Evolutionary conservation across 208 protist genomes (phyloP).

Genomic region (Acanthamoeba healyi): DNA sequence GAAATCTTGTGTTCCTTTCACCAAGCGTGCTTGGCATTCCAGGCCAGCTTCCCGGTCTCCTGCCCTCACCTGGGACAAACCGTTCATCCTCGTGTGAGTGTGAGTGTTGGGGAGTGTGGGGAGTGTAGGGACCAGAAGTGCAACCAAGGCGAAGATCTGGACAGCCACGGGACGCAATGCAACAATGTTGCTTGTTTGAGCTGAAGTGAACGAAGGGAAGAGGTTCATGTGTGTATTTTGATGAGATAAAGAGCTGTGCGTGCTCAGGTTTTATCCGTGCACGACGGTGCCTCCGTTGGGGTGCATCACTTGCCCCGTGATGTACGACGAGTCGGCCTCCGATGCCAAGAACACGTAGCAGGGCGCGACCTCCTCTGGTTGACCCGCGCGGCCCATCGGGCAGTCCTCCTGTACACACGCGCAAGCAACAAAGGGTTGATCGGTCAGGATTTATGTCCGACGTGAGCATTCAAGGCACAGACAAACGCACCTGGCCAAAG

Average conservation of each 20-base stretch:
- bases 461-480: background rate
- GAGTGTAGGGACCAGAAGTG: too few species aligned
- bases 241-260: background rate
- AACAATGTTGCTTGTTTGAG: too few species aligned
- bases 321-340: slow-evolving; percentile 80
- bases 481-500: slow-evolving; percentile 74
- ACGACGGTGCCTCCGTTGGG: slow-evolving; percentile 83
- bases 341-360: slow-evolving; percentile 85
- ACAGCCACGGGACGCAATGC: too few species aligned
- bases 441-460: background rate
- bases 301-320: slow-evolving; percentile 84
- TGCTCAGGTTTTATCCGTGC: slow-evolving; percentile 39
- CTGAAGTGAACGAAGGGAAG: too few species aligned
- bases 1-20: too few species aligned
- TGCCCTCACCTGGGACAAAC: too few species aligned
- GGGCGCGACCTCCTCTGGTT: slow-evolving; percentile 83
- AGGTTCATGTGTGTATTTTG: background rate
- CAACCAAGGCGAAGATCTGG: too few species aligned
- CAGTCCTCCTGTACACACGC: background rate
- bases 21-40: too few species aligned
- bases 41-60: too few species aligned
- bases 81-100: too few species aligned
- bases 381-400: slow-evolving; percentile 80
- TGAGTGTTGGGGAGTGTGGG: too few species aligned
- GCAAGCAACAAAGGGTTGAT: background rate